Evolutionary conservation across 192 early-diverging fungal species (phyloP), one percentile per base, ranked within the genome.

Genomic region (Cladochytrium replicatum): DNA sequence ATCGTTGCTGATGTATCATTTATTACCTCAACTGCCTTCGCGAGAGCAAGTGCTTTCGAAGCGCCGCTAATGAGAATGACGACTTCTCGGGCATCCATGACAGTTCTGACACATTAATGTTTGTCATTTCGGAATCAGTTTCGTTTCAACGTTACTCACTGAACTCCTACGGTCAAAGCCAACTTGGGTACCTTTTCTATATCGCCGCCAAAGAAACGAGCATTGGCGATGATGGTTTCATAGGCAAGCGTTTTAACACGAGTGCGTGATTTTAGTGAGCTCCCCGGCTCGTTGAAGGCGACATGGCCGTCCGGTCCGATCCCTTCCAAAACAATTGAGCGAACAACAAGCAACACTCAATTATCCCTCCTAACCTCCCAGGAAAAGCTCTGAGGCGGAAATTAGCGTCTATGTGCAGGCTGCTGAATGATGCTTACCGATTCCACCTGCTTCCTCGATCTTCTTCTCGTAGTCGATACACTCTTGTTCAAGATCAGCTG

Each of bases 241-340:
- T 89, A 89, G 6, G 87, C 87, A 6, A 89, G 71, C 6, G 87
- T 89, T 64, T 89, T 89, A 58, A 86, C 84, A 39, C 87, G 72
- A 25, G 87, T 89, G 48, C 85, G 74, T 15, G 83, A 85, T 44
- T 72, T 75, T 46, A 91, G 69, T 29, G 85, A 87, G 38, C 84
- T 86, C 17, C 88, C 88, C 23, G 88, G 88, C 60, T 91, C 88
- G 60, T 90, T 90, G 68, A 91, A 91, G 29, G 88, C 88, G 63
- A 91, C 88, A 59, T 91, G 88, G 54, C 88, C 88, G 65, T 91
- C 88, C 9, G 88, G 88, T 26, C 88, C 88, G 47, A 91, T 91
- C 17, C 34, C 34, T 37, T 37, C 13, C 34, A 37, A 13, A 37
- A 13, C 17, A 37, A 37, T 37, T 13, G 13, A 13, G 34, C 34